A percentile compares a stretch with the other conserved stretches of the same genome.
Evolutionary conservation across 2,329 filamentous ascomycete genomes (phyloP).

Genomic region (Cladobotryum protrusum): DNA sequence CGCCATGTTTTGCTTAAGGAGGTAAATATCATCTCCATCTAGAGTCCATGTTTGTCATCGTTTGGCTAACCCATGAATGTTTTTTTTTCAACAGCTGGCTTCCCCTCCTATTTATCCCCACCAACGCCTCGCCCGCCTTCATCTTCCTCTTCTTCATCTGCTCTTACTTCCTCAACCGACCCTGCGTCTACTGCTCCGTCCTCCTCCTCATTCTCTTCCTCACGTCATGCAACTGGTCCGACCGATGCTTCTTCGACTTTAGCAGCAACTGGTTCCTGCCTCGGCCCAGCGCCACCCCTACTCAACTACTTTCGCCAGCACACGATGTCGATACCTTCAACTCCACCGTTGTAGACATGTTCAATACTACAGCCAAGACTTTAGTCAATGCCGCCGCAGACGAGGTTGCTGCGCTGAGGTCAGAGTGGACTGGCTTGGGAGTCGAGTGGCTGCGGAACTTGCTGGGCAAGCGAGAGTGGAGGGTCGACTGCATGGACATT

Average conservation of each 20-base stretch:
- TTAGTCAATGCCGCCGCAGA: slow-evolving; percentile 63
- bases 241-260: slow-evolving; percentile 90
- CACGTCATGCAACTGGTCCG: slow-evolving; percentile 84
- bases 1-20: slow-evolving; percentile 57
- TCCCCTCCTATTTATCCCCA: slow-evolving; percentile 80
- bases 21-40: slow-evolving; percentile 31
- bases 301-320: not conserved
- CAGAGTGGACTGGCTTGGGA: slow-evolving; percentile 70
- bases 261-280: slow-evolving; percentile 88
- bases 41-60: not conserved
- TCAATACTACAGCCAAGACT: slow-evolving; percentile 65
- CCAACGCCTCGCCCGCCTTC: slow-evolving; percentile 77
- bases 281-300: slow-evolving; percentile 36
- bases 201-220: slow-evolving; percentile 92
- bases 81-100: slow-evolving; percentile 56
- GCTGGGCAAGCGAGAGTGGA: slow-evolving; percentile 79
- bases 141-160: slow-evolving; percentile 85
- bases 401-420: slow-evolving; percentile 46
- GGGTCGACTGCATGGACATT: slow-evolving; percentile 85
- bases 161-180: slow-evolving; percentile 93
- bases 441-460: slow-evolving; percentile 82
- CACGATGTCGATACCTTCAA: slow-evolving; percentile 35
- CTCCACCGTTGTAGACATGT: slow-evolving; percentile 44
- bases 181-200: slow-evolving; percentile 96
- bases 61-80: slow-evolving; percentile 8